Percentiles rank a stretch among this genome's conserved stretches.
phyloP scores from a whole-genome alignment of 1,284 basidiomycete species.

The Cutaneotrichosporon cavernicola region DNA sequence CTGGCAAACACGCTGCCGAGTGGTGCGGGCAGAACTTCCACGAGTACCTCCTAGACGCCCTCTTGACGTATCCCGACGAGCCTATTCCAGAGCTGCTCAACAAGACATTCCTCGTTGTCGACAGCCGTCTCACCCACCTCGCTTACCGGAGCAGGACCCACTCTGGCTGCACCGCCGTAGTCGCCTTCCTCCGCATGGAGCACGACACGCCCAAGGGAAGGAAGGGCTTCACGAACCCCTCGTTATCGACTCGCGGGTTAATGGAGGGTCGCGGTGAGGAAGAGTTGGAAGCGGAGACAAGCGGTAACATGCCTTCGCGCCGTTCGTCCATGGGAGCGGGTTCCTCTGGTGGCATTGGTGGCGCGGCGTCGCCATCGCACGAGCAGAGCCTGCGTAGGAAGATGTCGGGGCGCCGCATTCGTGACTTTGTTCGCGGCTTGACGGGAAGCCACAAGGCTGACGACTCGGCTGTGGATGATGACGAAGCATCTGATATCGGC shows the following conservation, averaged over 20 bases:
- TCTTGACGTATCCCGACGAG: constrained; percentile 48
- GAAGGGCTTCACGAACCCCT: constrained; percentile 45
- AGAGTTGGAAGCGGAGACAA: constrained; percentile 47
- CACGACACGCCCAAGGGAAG: constrained; percentile 54
- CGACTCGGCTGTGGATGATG: constrained; percentile 34
- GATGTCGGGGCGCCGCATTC: constrained; percentile 44
- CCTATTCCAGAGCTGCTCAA: constrained; percentile 88
- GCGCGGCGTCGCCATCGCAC: constrained; percentile 22
- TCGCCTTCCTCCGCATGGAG: constrained; percentile 95
- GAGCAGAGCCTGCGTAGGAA: constrained; percentile 32
- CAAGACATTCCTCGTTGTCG: constrained; percentile 88
- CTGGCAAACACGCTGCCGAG: constrained; percentile 96
- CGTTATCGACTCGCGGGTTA: constrained; percentile 41
- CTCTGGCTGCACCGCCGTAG: constrained; percentile 95
- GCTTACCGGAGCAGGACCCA: constrained; percentile 86
- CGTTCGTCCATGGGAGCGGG: constrained; percentile 38
- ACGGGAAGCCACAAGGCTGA: constrained; percentile 33
- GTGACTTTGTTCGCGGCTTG: constrained; percentile 51
- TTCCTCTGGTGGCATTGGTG: constrained; percentile 29
- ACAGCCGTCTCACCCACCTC: constrained; percentile 73
- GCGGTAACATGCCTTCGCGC: constrained; percentile 20
- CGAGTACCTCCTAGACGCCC: constrained; percentile 58
- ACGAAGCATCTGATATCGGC: constrained; percentile 35
- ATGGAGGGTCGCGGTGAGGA: constrained; percentile 51
- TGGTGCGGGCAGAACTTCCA: constrained; percentile 98